Conservation (phyloP, 495 filamentous ascomycete genomes). For the Hypoxylon cercidicola region DNA sequence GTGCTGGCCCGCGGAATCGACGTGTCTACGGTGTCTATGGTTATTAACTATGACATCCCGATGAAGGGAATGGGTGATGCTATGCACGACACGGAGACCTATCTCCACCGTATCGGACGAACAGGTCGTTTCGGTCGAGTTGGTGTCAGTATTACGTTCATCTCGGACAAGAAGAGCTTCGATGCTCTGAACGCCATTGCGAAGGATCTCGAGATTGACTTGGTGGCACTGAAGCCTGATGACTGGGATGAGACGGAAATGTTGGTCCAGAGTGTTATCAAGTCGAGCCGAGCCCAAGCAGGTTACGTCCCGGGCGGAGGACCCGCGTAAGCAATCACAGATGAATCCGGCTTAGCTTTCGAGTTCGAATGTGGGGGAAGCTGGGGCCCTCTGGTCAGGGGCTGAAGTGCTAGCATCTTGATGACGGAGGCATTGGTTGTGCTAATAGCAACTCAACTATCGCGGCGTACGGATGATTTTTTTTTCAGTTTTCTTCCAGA, state of each 20-base stretch:
- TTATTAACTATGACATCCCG: slow-evolving; percentile 92
- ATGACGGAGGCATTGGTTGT: slow-evolving; percentile 6
- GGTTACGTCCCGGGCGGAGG: slow-evolving; percentile 60
- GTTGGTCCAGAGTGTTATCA: slow-evolving; percentile 83
- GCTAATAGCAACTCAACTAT: background rate
- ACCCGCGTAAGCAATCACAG: slow-evolving; percentile 2
- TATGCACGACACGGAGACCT: slow-evolving; percentile 86
- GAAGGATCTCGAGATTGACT: slow-evolving; percentile 68
- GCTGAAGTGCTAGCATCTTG: slow-evolving; percentile 10
- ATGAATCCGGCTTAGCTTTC: slow-evolving; percentile 3
- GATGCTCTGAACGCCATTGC: slow-evolving; percentile 79
- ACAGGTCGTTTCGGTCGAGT: slow-evolving; percentile 97
- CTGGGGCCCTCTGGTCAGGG: background rate
- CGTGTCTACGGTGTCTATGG: slow-evolving; percentile 94
- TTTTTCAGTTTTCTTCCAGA: slow-evolving; percentile 4
- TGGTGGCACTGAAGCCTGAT: slow-evolving; percentile 60
- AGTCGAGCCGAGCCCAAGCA: slow-evolving; percentile 75
- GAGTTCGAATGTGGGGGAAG: slow-evolving; percentile 4
- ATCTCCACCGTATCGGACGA: slow-evolving; percentile 97
- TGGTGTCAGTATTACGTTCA: slow-evolving; percentile 93
- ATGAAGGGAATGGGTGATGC: slow-evolving; percentile 63
- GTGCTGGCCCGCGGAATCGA: slow-evolving; percentile 97
- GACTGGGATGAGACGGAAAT: slow-evolving; percentile 92
- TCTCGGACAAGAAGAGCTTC: slow-evolving; percentile 82
- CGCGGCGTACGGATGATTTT: too few species aligned